phyloP scores from a whole-genome alignment of 768 basidiomycete genomes.

The Boletus rex-veris region DNA sequence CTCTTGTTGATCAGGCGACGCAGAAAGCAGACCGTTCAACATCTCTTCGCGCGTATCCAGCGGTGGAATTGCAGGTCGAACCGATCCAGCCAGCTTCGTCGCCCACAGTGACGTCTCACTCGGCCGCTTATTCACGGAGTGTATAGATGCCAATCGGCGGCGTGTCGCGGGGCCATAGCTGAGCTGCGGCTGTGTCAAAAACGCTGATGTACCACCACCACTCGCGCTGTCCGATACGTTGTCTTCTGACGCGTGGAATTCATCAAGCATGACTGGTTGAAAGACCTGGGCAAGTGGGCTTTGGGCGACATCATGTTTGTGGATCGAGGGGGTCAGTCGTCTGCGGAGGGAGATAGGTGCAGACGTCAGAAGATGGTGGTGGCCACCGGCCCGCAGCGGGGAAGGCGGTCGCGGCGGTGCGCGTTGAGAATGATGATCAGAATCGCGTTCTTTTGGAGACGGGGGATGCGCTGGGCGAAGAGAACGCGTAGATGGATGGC shows the following conservation, averaged over 20 bases:
- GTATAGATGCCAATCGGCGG: constrained; percentile 37
- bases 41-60: constrained; percentile 26
- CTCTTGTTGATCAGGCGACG: constrained; percentile 25
- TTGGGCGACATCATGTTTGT: constrained; percentile 29
- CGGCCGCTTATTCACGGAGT: constrained; percentile 14
- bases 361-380: constrained; percentile 16
- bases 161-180: constrained; percentile 42
- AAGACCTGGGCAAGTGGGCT: constrained; percentile 72
- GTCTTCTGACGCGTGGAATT: constrained; percentile 35
- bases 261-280: constrained; percentile 61
- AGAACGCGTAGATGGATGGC: constrained; percentile 30
- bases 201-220: constrained; percentile 2
- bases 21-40: constrained; percentile 19
- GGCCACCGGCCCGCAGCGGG: constrained; percentile 1
- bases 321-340: constrained; percentile 19
- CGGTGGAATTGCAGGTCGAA: constrained; percentile 13
- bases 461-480: constrained; percentile 17
- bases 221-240: constrained; percentile 20
- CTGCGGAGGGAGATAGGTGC: constrained; percentile 16
- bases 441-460: constrained; percentile 21
- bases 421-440: constrained; percentile 3
- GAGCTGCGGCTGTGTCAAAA: constrained; percentile 11
- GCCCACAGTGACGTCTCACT: constrained; percentile 11
- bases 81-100: not conserved
- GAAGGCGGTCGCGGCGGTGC: constrained; percentile 2